Percentiles rank a stretch among this genome's conserved stretches.
Evolutionary conservation across 306 rosid genomes (phyloP).

Genomic region (Castanea sativa): DNA sequence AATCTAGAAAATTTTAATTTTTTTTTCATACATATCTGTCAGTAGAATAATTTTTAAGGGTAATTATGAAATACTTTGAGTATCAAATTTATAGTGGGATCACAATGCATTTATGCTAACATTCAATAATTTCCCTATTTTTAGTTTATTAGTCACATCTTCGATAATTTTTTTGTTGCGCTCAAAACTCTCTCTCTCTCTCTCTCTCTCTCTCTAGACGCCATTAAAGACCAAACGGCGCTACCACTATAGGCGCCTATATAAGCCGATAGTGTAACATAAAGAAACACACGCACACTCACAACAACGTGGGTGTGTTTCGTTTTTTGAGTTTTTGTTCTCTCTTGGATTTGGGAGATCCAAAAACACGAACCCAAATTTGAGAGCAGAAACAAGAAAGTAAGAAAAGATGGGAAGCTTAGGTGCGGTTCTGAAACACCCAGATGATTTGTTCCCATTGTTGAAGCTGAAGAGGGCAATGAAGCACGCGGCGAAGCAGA

Average conservation of each 20-base stretch:
- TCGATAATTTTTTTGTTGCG: not conserved
- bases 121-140: not conserved
- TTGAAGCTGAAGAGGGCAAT: conserved; percentile 79
- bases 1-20: too few relatives aligned
- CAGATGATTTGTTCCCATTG: conserved; percentile 81
- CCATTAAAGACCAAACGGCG: not conserved
- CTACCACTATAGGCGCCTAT: not conserved
- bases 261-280: not conserved
- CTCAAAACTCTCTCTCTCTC: not conserved
- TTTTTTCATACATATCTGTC: too few relatives aligned
- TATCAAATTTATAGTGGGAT: too few relatives aligned
- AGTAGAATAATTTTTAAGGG: too few relatives aligned
- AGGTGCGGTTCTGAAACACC: conserved; percentile 67
- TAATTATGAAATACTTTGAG: not conserved
- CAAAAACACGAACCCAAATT: not conserved
- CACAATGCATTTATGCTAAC: too few relatives aligned
- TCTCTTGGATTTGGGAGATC: not conserved
- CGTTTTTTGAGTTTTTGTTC: not conserved
- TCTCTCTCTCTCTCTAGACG: not conserved
- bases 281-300: too few relatives aligned
- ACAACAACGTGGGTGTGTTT: not conserved
- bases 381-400: not conserved
- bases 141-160: not conserved
- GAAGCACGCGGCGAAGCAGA: conserved; percentile 84
- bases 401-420: conserved; percentile 58